Percentiles rank a stretch among this genome's conserved stretches.
Conservation (phyloP, 176 grass and related monocot genomes). For the Aegilops bicornis region DNA sequence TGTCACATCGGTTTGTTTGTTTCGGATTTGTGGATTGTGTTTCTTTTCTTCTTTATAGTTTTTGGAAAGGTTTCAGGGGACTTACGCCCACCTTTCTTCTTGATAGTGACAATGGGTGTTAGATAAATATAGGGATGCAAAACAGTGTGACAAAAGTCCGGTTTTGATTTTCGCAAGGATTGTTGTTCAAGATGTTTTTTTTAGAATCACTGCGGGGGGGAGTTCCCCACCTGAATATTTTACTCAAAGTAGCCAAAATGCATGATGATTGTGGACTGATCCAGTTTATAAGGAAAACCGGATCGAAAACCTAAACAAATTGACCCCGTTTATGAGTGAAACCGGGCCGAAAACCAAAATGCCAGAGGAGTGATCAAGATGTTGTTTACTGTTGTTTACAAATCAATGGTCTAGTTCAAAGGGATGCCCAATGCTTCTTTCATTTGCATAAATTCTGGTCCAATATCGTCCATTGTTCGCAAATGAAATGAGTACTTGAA, state of each 20-base stretch:
- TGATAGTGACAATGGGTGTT: slow-evolving; percentile 31
- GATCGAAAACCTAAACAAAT: too few species aligned
- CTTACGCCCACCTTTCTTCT: slow-evolving; percentile 15
- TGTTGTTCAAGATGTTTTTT: slow-evolving; percentile 27
- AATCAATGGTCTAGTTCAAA: slow-evolving; percentile 5
- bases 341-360: too few species aligned
- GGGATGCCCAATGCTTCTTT: background rate
- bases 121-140: slow-evolving; percentile 23
- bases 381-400: slow-evolving; percentile 23
- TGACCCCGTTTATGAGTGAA: too few species aligned
- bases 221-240: too few species aligned
- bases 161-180: slow-evolving; percentile 29
- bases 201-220: too few species aligned
- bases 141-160: slow-evolving; percentile 37
- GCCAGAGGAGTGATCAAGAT: slow-evolving; percentile 12
- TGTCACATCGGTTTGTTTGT: slow-evolving; percentile 27
- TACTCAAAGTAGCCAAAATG: too few species aligned
- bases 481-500: background rate
- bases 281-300: too few species aligned
- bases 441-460: background rate
- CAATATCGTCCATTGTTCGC: background rate
- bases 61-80: background rate
- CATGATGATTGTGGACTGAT: too few species aligned
- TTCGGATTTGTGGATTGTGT: slow-evolving; percentile 10
- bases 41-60: slow-evolving; percentile 37